These are phyloP conservation scores for Xylaria sp. DNA, from an alignment of 2,329 filamentous ascomycete genomes.

Conservation along the genomic window DNA sequence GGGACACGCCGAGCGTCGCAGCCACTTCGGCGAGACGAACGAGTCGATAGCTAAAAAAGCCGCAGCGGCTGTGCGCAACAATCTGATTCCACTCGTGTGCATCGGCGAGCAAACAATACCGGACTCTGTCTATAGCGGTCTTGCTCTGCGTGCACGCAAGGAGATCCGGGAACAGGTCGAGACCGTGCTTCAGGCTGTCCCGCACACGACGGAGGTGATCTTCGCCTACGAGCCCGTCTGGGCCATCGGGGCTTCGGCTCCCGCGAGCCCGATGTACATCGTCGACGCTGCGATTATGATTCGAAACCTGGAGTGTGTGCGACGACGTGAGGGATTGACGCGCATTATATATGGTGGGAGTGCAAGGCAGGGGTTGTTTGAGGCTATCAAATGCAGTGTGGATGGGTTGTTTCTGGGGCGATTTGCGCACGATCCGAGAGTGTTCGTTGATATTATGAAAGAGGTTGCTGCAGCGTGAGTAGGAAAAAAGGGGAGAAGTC, in stretches of 20 bases:
- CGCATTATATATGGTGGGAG: slow-evolving; percentile 79
- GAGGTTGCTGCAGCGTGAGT: slow-evolving; percentile 55
- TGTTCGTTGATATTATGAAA: slow-evolving; percentile 64
- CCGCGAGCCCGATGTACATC: slow-evolving; percentile 68
- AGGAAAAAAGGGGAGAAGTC: background rate
- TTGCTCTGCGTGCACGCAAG: slow-evolving; percentile 44
- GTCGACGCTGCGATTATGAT: slow-evolving; percentile 63
- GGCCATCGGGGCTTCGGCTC: slow-evolving; percentile 73
- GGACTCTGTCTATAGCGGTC: background rate
- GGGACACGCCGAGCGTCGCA: slow-evolving; percentile 72
- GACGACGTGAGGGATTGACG: slow-evolving; percentile 49
- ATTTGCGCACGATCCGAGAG: slow-evolving; percentile 71
- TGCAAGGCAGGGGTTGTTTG: slow-evolving; percentile 73
- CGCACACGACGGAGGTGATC: slow-evolving; percentile 61
- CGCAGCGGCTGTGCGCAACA: slow-evolving; percentile 59
- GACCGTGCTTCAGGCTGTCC: slow-evolving; percentile 56
- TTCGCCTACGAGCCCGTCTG: slow-evolving; percentile 85
- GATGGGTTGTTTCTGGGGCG: slow-evolving; percentile 78
- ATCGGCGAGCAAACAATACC: slow-evolving; percentile 61
- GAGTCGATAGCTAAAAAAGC: slow-evolving; percentile 62
- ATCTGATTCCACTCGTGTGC: slow-evolving; percentile 72
- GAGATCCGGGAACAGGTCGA: slow-evolving; percentile 64
- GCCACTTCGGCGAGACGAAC: slow-evolving; percentile 71
- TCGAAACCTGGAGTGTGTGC: slow-evolving; percentile 47
- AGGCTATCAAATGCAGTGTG: slow-evolving; percentile 59